These are phyloP conservation scores for Neonectria punicea DNA, from an alignment of 2,329 filamentous ascomycete species.

Conservation along the genomic window DNA sequence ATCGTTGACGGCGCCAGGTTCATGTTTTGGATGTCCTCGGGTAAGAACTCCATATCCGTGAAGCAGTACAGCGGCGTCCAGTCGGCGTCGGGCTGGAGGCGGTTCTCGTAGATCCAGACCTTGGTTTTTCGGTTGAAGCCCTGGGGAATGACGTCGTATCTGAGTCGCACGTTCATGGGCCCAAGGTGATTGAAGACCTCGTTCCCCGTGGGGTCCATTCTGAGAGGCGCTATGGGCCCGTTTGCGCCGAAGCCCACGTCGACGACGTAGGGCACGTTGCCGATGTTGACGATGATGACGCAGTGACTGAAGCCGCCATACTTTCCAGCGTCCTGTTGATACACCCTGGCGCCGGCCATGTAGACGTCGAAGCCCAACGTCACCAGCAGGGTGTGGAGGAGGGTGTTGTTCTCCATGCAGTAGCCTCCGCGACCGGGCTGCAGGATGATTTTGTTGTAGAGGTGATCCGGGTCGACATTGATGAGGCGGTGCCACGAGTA, in stretches of 20 bases:
- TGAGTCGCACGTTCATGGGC: constrained; percentile 57
- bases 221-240: constrained; percentile 47
- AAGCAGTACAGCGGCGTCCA: constrained; percentile 64
- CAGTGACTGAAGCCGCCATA: constrained; percentile 57
- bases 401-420: constrained; percentile 60
- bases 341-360: constrained; percentile 59
- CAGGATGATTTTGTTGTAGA: constrained; percentile 56
- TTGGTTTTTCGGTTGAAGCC: constrained; percentile 48
- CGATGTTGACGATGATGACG: constrained; percentile 67
- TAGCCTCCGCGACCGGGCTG: constrained; percentile 57
- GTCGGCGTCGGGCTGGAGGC: constrained; percentile 38
- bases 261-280: constrained; percentile 57
- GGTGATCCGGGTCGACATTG: constrained; percentile 51
- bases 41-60: constrained; percentile 59
- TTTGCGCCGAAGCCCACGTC: constrained; percentile 72
- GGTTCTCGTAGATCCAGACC: constrained; percentile 52
- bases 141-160: constrained; percentile 45
- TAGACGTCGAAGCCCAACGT: constrained; percentile 61
- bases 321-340: constrained; percentile 21
- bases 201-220: constrained; percentile 39
- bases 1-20: constrained; percentile 52
- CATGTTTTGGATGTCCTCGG: constrained; percentile 59
- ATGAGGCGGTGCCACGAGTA: constrained; percentile 54
- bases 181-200: constrained; percentile 51
- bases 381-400: constrained; percentile 60